Evolutionary conservation across 352 stramenopile species (phyloP), one percentile per base, ranked within the genome.

Genomic region (Pythium scleroteichum): DNA sequence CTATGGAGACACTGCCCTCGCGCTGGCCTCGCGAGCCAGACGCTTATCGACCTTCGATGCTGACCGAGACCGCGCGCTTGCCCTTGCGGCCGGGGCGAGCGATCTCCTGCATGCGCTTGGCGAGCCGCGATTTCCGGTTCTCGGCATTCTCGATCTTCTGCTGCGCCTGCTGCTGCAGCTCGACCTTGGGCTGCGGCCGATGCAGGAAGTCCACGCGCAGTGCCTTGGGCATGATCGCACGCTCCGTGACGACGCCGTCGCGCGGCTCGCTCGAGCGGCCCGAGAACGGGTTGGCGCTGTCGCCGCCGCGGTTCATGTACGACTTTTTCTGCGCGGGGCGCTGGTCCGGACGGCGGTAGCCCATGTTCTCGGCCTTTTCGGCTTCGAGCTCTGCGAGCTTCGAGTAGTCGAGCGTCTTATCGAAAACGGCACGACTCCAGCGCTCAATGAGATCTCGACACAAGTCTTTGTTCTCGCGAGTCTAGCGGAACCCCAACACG

Each of bases 91-190:
- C 82, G 0, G 87, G 87, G 38, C 76, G 76, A 16, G 85, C 87
- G 56, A 95, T 94, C 42, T 91, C 80, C 58, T 91, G 80, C 87
- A 95, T 95, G 23, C 83, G 79, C 76, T 94, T 94, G n/a, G 68
- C 27, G n/a, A 95, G 68, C 6, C 83, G 82, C n/a, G 71, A 73
- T 68, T 95, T 95, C 24, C 85, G 82, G 29, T 84, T 87, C 55
- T 95, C 87, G 7, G 71, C 68, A 0, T 40, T 13, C 26, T 95
- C 85, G 7, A 72, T 64, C 24, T 94, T 94, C 57, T 84, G 84
- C 20, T 75, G 54, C 23, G 76, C 68, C 13, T 77, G 60, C n/a
- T 75, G 64, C 56, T 80, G 82, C 42, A 92, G 66, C 53, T 92
- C 84, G 20, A 93, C 72, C 67, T 94, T 94, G 17, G 86, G 83